These are phyloP conservation scores for Copromyces sp. DNA, from an alignment of 495 filamentous ascomycete genomes.

Conservation along the genomic window DNA sequence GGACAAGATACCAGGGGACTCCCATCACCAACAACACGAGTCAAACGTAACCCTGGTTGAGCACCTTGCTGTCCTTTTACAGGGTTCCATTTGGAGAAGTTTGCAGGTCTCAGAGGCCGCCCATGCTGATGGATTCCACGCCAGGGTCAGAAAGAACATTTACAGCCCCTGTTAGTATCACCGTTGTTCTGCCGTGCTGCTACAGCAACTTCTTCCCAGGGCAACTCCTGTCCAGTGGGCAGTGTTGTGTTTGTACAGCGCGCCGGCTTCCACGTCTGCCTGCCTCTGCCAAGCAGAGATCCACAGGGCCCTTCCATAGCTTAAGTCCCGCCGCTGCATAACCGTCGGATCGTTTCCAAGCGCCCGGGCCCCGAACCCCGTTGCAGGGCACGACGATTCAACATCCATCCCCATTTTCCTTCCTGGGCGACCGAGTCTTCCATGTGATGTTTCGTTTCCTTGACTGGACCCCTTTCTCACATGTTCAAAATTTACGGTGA, in stretches of 20 bases:
- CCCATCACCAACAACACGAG: background rate
- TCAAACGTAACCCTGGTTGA: background rate
- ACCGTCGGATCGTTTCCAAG: background rate
- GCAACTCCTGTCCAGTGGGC: background rate
- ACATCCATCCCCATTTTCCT: background rate
- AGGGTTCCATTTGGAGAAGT: background rate
- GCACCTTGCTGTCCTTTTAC: background rate
- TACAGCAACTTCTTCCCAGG: background rate
- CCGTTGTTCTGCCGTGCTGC: background rate
- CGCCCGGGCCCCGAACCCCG: background rate
- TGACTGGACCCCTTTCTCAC: background rate
- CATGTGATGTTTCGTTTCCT: background rate
- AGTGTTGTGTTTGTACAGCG: background rate
- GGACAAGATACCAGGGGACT: background rate
- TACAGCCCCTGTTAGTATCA: background rate
- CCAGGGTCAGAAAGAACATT: background rate
- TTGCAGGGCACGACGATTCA: background rate
- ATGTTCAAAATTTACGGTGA: background rate
- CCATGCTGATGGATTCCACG: background rate
- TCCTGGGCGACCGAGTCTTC: background rate
- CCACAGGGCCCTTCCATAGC: background rate
- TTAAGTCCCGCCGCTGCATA: background rate
- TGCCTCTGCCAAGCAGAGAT: background rate
- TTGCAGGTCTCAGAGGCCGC: background rate
- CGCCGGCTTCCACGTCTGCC: background rate